Evolutionary conservation across 2,329 filamentous ascomycete genomes (phyloP), one percentile per base, ranked within the genome.

Genomic region (Colletotrichum spinosum): DNA sequence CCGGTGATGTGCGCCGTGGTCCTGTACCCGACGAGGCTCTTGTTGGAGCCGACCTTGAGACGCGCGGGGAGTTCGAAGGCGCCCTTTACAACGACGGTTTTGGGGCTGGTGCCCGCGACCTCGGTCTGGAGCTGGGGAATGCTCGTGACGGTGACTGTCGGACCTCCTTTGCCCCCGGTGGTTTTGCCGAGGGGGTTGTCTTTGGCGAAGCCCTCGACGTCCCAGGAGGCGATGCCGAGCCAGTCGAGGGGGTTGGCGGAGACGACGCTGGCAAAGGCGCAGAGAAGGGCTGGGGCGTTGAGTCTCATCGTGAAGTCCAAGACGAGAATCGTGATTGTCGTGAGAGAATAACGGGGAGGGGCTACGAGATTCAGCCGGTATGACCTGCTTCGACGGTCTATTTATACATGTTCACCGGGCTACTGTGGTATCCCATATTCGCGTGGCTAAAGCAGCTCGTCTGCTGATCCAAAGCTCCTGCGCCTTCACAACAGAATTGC

Each of bases 11-110:
- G 73, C 2, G 77, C 78, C 1, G 74, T 74, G 1, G 68, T 67
- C 0, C 76, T 76, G 15, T 76, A 70, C 3, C 79, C 79, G 10
- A 81, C 71, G 12, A 81, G 56, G 2, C 81, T 81, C 49, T 79
- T 83, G 69, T 84, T 82, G 58, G 78, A 80, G 25, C 81, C 81
- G 17, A 84, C 71, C 54, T 75, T 76, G 9, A 84, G 76, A 17
- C 81, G 79, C 0, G 77, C 64, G 3, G 79, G 74, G 0, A 84
- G 73, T 17, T 73, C 76, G 72, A 83, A 79, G 5, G 70, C 73
- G 33, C 80, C 81, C 62, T 70, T 78, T 53, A 83, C 76, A 64
- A 81, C 78, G 38, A 86, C 77, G 41, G 78, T 80, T 69, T 77
- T 75, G 13, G 77, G 78, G 3, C 73, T 73, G 13, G 81, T 76